Evolutionary conservation across 352 stramenopile species (phyloP).

Genomic region (Globisporangium polare): DNA sequence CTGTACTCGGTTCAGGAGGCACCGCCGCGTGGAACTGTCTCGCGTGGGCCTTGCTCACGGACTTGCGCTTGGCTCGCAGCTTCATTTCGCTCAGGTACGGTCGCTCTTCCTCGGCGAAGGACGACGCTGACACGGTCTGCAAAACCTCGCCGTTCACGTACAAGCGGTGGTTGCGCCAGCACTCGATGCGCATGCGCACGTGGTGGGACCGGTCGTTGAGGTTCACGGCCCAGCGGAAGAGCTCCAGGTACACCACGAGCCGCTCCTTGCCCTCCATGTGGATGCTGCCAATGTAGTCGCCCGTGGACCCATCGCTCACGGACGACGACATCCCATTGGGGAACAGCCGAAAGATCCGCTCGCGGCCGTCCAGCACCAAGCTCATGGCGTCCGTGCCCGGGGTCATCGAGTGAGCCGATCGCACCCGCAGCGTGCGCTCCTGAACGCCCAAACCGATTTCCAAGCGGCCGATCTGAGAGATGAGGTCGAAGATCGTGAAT

Average conservation of each 20-base stretch:
- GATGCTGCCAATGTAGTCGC: slow-evolving; percentile 64
- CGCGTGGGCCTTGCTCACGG: slow-evolving; percentile 21
- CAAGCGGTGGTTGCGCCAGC: slow-evolving; percentile 32
- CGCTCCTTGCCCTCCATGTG: slow-evolving; percentile 36
- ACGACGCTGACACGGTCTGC: slow-evolving; percentile 23
- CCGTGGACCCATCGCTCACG: slow-evolving; percentile 21
- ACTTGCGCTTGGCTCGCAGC: slow-evolving; percentile 42
- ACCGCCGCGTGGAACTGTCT: slow-evolving; percentile 14
- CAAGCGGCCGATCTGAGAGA: slow-evolving; percentile 43
- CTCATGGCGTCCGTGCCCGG: slow-evolving; percentile 31
- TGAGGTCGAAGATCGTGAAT: slow-evolving; percentile 35
- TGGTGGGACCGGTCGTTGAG: slow-evolving; percentile 30
- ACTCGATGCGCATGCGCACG: slow-evolving; percentile 41
- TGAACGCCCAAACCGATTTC: slow-evolving; percentile 38
- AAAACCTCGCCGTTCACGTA: slow-evolving; percentile 47
- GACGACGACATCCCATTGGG: slow-evolving; percentile 45
- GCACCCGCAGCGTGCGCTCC: slow-evolving; percentile 32
- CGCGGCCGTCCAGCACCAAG: slow-evolving; percentile 56
- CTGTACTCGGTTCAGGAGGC: not conserved
- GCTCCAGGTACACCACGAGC: slow-evolving; percentile 46
- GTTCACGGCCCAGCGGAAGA: slow-evolving; percentile 39
- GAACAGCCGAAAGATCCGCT: slow-evolving; percentile 54
- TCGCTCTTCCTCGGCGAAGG: slow-evolving; percentile 33
- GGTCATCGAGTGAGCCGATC: slow-evolving; percentile 26
- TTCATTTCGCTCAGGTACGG: slow-evolving; percentile 47